Evolutionary conservation across 805 yeast species (phyloP).

Genomic region (Wickerhamomyces hampshirensis): DNA sequence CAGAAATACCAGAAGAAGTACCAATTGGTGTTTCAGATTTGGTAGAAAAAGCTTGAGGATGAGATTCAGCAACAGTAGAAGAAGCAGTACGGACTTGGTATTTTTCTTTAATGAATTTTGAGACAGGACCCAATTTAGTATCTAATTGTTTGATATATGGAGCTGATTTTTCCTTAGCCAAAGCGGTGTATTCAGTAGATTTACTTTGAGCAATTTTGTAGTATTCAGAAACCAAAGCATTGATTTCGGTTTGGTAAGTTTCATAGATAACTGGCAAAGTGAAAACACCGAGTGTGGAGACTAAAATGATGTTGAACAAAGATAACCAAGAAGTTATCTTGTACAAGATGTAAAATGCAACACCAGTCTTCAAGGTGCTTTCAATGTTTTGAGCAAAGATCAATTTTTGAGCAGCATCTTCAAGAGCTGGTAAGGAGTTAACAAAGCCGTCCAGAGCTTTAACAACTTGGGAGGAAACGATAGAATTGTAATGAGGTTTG

Average conservation of each 20-base stretch:
- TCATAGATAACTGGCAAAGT: slow-evolving; percentile 71
- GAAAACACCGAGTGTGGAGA: slow-evolving; percentile 59
- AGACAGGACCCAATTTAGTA: slow-evolving; percentile 63
- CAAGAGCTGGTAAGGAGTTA: slow-evolving; percentile 43
- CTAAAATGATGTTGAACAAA: slow-evolving; percentile 58
- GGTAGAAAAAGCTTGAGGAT: slow-evolving; percentile 11
- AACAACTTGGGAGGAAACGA: slow-evolving; percentile 33
- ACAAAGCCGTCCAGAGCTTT: slow-evolving; percentile 39
- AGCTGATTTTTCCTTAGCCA: slow-evolving; percentile 50
- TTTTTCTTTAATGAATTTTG: slow-evolving; percentile 51
- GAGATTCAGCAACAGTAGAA: slow-evolving; percentile 45
- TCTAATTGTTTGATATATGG: slow-evolving; percentile 58
- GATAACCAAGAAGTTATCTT: slow-evolving; percentile 74
- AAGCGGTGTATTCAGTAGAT: slow-evolving; percentile 36
- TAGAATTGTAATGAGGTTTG: slow-evolving; percentile 52
- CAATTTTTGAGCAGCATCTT: slow-evolving; percentile 49
- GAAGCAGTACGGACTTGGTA: slow-evolving; percentile 62
- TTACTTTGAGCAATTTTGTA: slow-evolving; percentile 46
- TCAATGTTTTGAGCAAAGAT: slow-evolving; percentile 67
- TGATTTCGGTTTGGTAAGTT: slow-evolving; percentile 72
- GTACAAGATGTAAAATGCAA: slow-evolving; percentile 57
- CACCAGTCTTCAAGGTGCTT: slow-evolving; percentile 69
- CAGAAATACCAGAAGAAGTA: slow-evolving; percentile 15
- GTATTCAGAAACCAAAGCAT: slow-evolving; percentile 49
- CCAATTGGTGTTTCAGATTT: slow-evolving; percentile 13